Percentiles rank a stretch among this genome's conserved stretches.
Evolutionary conservation across 331 rosid species (phyloP).

Genomic region (Pyrus hybrid): DNA sequence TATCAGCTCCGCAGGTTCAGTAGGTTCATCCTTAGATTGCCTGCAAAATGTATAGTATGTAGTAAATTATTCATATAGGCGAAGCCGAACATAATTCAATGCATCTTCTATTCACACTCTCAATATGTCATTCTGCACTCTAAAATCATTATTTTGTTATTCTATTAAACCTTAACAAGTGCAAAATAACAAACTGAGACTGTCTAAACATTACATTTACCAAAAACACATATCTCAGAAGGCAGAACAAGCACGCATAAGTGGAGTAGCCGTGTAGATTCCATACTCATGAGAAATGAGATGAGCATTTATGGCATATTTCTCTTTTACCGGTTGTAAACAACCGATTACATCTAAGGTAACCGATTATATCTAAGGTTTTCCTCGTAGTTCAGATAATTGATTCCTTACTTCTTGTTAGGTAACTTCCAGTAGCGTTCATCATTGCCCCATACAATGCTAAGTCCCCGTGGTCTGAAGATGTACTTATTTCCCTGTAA

Average conservation of each 20-base stretch:
- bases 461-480: constrained; percentile 28
- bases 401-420: not conserved
- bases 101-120: no score
- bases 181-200: not conserved
- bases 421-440: constrained; percentile 49
- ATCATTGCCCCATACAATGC: constrained; percentile 73
- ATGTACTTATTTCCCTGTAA: not conserved
- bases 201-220: not conserved
- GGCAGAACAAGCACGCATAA: not conserved
- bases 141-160: no score
- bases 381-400: not conserved
- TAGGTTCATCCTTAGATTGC: no score
- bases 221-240: not conserved
- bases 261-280: not conserved
- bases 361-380: not conserved
- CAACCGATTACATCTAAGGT: not conserved
- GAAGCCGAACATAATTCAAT: no score
- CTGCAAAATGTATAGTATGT: not conserved
- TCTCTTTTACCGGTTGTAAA: not conserved
- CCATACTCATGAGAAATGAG: not conserved
- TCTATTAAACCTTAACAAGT: not conserved
- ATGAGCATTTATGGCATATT: not conserved
- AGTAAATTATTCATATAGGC: no score
- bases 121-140: no score
- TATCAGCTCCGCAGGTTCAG: constrained; percentile 10